Percentiles rank a stretch among this genome's conserved stretches.
Conservation (phyloP, 257 asterid species). For the Solanum sitiens region DNA sequence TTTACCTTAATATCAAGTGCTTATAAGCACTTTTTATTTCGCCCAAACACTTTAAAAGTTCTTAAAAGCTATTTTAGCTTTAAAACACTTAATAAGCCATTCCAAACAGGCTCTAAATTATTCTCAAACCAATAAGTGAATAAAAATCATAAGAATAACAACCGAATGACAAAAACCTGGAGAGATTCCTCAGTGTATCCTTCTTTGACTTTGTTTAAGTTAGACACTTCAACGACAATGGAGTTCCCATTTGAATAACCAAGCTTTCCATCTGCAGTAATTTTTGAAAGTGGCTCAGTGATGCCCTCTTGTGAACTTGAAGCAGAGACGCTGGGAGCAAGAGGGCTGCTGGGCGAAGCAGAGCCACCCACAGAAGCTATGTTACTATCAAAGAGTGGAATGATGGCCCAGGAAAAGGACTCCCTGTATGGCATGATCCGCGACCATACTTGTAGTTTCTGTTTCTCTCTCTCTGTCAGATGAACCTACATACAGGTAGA, state of each 20-base stretch:
- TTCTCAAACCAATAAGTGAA: background rate
- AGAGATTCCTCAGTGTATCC: conserved; percentile 95
- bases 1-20: background rate
- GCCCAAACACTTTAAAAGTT: background rate
- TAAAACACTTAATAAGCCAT: background rate
- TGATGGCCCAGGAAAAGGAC: conserved; percentile 95
- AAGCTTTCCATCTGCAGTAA: conserved; percentile 83
- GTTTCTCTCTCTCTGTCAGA: conserved; percentile 94
- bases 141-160: background rate
- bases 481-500: conserved; percentile 45
- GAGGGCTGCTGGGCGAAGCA: conserved; percentile 96
- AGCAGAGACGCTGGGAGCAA: conserved; percentile 63
- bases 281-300: conserved; percentile 65
- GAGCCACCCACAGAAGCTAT: conserved; percentile 71
- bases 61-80: background rate
- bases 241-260: conserved; percentile 82
- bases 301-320: conserved; percentile 66
- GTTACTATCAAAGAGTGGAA: conserved; percentile 92
- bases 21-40: background rate
- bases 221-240: conserved; percentile 93
- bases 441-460: conserved; percentile 97
- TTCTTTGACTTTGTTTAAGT: conserved; percentile 97
- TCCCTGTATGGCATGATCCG: conserved; percentile 93
- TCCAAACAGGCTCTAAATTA: background rate
- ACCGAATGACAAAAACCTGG: conserved; percentile 36